Conservation (phyloP, 768 basidiomycete genomes). For the Boletus fagicola region DNA sequence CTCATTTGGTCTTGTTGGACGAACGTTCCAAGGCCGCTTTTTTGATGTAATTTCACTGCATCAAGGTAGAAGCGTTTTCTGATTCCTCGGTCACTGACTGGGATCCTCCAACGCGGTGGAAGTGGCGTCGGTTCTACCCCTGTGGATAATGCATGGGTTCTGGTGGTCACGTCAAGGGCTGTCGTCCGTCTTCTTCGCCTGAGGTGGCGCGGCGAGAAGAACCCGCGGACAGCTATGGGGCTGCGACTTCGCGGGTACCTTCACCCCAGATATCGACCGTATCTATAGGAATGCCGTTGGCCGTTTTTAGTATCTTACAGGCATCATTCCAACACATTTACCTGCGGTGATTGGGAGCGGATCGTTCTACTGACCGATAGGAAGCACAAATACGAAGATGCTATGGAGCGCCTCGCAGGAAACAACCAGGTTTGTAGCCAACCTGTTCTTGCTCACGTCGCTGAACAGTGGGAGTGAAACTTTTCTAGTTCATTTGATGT, state of each 20-base stretch:
- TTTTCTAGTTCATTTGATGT: neutral
- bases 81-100: constrained; percentile 6
- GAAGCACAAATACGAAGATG: constrained; percentile 1
- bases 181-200: constrained; percentile 15
- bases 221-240: constrained; percentile 3
- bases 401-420: neutral
- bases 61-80: constrained; percentile 18
- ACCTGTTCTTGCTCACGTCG: neutral
- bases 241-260: constrained; percentile 13
- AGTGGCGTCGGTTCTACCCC: constrained; percentile 22
- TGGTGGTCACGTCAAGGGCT: constrained; percentile 7
- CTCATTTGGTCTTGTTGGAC: constrained; percentile 49
- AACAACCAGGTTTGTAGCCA: constrained; percentile 14
- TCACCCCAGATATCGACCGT: constrained; percentile 3
- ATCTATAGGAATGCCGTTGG: constrained; percentile 4
- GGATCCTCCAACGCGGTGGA: constrained; percentile 22
- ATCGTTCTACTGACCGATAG: neutral
- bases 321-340: neutral
- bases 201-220: constrained; percentile 14
- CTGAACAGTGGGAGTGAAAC: constrained; percentile 8
- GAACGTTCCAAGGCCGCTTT: constrained; percentile 44
- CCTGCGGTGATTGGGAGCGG: constrained; percentile 20
- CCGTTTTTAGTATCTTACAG: neutral
- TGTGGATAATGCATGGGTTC: constrained; percentile 6
- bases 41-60: constrained; percentile 33